Evolutionary conservation across 306 rosid species (phyloP).

Genomic region (Hippophae gyantsensis): DNA sequence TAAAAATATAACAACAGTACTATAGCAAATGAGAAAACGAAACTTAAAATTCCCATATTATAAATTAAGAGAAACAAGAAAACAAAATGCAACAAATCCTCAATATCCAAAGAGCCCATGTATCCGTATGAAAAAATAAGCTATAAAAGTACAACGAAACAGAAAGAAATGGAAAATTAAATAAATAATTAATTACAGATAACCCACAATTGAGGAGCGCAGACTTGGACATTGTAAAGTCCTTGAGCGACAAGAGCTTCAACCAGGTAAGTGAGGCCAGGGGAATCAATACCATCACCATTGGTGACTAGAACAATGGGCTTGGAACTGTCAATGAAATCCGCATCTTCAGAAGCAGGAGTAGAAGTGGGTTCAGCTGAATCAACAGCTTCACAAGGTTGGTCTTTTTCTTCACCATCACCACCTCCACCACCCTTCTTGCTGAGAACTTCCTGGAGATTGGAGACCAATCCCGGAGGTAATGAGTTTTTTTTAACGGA

Average conservation of each 20-base stretch:
- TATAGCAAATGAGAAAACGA: neutral
- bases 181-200: no score
- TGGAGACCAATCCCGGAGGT: slow-evolving; percentile 90
- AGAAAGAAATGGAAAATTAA: neutral
- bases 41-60: slow-evolving; percentile 5
- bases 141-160: neutral
- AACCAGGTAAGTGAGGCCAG: slow-evolving; percentile 63
- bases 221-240: slow-evolving; percentile 75
- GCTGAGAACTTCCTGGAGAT: slow-evolving; percentile 55
- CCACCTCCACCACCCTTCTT: slow-evolving; percentile 29
- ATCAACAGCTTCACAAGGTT: slow-evolving; percentile 31
- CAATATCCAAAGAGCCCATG: neutral
- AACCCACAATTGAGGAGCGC: slow-evolving; percentile 98
- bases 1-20: slow-evolving; percentile 17
- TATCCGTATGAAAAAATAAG: neutral
- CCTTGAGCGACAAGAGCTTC: slow-evolving; percentile 68
- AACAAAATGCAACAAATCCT: neutral
- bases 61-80: neutral
- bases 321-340: slow-evolving; percentile 34
- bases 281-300: slow-evolving; percentile 70
- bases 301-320: slow-evolving; percentile 67
- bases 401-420: slow-evolving; percentile 10
- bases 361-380: slow-evolving; percentile 33
- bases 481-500: slow-evolving; percentile 44
- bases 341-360: slow-evolving; percentile 15